Percentiles rank a stretch among this genome's conserved stretches.
Evolutionary conservation across 148 eudicot genomes (phyloP).

Genomic region (Amaranthus palmeri): DNA sequence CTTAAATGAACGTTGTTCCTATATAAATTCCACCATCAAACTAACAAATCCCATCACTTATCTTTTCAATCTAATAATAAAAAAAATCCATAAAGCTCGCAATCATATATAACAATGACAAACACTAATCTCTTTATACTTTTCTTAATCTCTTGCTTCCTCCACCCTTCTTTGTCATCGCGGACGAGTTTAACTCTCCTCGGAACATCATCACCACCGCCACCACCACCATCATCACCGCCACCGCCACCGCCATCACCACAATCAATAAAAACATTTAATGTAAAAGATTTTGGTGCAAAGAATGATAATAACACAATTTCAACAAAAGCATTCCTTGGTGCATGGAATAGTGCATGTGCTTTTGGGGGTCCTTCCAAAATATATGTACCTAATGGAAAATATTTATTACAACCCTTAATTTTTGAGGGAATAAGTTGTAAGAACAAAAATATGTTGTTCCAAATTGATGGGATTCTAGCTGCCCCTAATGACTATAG

Average conservation of each 20-base stretch:
- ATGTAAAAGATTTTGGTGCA: constrained; percentile 27
- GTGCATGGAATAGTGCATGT: constrained; percentile 34
- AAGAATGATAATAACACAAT: constrained; percentile 24
- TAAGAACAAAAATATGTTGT: constrained; percentile 14
- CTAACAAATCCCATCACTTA: too few relatives aligned
- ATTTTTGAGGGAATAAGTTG: constrained; percentile 33
- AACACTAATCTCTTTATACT: background rate
- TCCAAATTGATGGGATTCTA: constrained; percentile 39
- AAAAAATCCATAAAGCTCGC: too few relatives aligned
- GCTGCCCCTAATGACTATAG: constrained; percentile 22
- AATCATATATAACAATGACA: too few relatives aligned
- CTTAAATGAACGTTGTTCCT: too few relatives aligned
- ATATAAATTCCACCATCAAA: too few relatives aligned
- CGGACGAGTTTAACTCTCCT: background rate
- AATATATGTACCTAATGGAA: constrained; percentile 25
- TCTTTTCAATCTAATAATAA: too few relatives aligned
- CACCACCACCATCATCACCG: too few relatives aligned
- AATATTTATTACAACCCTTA: constrained; percentile 19
- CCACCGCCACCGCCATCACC: background rate
- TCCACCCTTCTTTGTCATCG: background rate
- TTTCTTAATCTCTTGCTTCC: background rate
- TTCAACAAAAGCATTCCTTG: constrained; percentile 24
- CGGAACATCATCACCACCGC: background rate
- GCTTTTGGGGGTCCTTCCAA: background rate
- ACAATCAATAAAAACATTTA: background rate